Percentiles rank a stretch among this genome's conserved stretches.
These are phyloP conservation scores for Aspergillus melleus DNA, from an alignment of 2,329 filamentous ascomycete species.

Conservation along the genomic window DNA sequence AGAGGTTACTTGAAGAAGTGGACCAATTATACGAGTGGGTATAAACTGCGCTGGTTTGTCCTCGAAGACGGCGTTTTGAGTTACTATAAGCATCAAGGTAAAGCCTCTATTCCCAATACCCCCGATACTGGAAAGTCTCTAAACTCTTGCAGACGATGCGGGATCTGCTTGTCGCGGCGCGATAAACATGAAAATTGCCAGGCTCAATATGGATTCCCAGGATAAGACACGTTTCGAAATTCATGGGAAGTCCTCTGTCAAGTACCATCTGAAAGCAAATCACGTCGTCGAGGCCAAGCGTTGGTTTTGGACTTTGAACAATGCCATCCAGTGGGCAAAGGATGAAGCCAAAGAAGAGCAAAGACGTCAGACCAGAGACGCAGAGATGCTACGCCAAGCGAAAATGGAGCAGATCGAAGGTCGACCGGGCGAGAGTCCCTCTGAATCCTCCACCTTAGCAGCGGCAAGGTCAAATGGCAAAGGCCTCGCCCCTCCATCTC, in stretches of 20 bases:
- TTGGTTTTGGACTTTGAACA: constrained; percentile 99
- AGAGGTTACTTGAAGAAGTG: constrained; percentile 99
- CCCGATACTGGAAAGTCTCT: neutral
- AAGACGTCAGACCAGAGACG: constrained; percentile 69
- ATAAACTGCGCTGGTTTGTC: constrained; percentile 96
- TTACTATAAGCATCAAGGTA: constrained; percentile 95
- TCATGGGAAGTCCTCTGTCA: constrained; percentile 95
- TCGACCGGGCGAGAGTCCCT: constrained; percentile 48
- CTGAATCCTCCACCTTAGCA: constrained; percentile 34
- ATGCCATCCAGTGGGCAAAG: constrained; percentile 97
- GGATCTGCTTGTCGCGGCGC: constrained; percentile 94
- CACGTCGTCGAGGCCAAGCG: constrained; percentile 97
- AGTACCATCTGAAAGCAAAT: constrained; percentile 96
- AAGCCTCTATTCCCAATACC: constrained; percentile 2
- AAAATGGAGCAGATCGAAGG: constrained; percentile 70
- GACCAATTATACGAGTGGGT: constrained; percentile 98
- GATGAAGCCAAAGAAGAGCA: constrained; percentile 94
- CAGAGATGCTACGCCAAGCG: constrained; percentile 73
- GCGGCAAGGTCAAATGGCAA: constrained; percentile 37
- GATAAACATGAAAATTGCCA: constrained; percentile 98
- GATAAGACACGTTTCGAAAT: constrained; percentile 99
- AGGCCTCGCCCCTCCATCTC: constrained; percentile 36
- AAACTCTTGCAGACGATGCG: constrained; percentile 66
- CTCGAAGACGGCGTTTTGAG: constrained; percentile 95
- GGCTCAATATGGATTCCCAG: constrained; percentile 90